phyloP scores from a whole-genome alignment of 2,329 filamentous ascomycete genomes.

The Penicillium sp. region DNA sequence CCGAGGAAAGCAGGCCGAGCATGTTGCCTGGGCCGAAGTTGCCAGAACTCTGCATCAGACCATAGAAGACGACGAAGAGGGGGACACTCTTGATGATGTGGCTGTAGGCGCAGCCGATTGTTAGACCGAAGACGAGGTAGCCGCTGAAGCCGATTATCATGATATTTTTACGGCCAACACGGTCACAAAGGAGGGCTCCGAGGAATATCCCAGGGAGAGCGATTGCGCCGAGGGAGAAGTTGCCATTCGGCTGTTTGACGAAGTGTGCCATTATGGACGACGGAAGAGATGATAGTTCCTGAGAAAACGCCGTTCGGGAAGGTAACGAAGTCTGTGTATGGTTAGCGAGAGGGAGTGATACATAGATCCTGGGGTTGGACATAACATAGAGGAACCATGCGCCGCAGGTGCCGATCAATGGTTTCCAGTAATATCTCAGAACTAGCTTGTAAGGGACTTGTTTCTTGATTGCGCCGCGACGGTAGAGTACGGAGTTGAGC shows the following conservation, averaged over 20 bases:
- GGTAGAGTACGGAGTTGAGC: conserved; percentile 53
- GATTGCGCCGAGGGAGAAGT: conserved; percentile 40
- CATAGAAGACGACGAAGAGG: conserved; percentile 54
- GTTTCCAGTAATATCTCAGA: conserved; percentile 55
- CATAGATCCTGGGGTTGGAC: not conserved
- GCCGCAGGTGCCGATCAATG: conserved; percentile 52
- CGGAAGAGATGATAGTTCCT: conserved; percentile 44
- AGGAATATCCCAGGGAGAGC: conserved; percentile 52
- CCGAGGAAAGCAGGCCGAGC: conserved; percentile 51
- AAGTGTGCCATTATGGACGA: conserved; percentile 40
- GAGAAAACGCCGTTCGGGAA: conserved; percentile 51
- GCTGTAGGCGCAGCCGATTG: conserved; percentile 51
- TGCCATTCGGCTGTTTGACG: conserved; percentile 50
- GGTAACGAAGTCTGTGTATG: conserved; percentile 37
- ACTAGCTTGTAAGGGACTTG: conserved; percentile 52
- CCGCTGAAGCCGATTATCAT: conserved; percentile 53
- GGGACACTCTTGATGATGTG: conserved; percentile 51
- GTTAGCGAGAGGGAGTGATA: not conserved
- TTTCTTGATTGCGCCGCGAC: conserved; percentile 54
- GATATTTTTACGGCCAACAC: conserved; percentile 50
- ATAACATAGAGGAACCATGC: conserved; percentile 55
- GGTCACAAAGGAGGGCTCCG: conserved; percentile 50
- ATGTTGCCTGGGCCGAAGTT: conserved; percentile 54
- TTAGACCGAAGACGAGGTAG: conserved; percentile 53
- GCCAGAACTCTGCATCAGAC: conserved; percentile 50